These are phyloP conservation scores for Talaromyces rugulosus DNA, from an alignment of 2,329 filamentous ascomycete genomes.

Conservation along the genomic window DNA sequence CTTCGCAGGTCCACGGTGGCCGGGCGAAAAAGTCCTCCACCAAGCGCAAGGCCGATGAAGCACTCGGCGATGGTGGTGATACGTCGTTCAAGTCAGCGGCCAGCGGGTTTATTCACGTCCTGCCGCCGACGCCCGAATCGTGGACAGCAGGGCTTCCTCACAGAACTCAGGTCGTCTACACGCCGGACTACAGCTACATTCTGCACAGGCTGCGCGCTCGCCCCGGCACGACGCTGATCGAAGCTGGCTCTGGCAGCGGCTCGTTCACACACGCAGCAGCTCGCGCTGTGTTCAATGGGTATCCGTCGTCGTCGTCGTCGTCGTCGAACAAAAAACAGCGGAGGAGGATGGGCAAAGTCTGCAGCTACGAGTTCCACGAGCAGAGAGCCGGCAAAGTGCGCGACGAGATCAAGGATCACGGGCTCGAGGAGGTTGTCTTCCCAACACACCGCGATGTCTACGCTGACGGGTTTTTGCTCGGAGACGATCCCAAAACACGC, in stretches of 20 bases:
- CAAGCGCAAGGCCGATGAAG: conserved; percentile 46
- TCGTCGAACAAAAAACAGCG: conserved; percentile 21
- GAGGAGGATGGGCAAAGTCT: conserved; percentile 40
- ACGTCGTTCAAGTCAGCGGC: conserved; percentile 25
- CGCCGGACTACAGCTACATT: conserved; percentile 51
- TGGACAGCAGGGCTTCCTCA: conserved; percentile 51
- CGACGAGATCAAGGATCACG: conserved; percentile 42
- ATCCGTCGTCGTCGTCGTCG: conserved; percentile 20
- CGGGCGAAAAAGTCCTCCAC: conserved; percentile 44
- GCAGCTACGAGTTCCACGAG: conserved; percentile 48
- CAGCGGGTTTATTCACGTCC: conserved; percentile 47
- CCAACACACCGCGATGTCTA: conserved; percentile 49
- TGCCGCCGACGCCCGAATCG: conserved; percentile 47
- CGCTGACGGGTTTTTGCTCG: conserved; percentile 43
- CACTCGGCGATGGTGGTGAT: conserved; percentile 26
- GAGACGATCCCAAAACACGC: conserved; percentile 24
- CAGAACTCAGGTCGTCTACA: conserved; percentile 51
- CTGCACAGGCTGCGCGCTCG: conserved; percentile 45
- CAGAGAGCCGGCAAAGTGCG: conserved; percentile 39
- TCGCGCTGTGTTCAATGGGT: conserved; percentile 47
- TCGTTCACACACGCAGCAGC: conserved; percentile 50
- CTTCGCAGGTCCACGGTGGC: conserved; percentile 83
- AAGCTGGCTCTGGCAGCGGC: conserved; percentile 50
- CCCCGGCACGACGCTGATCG: conserved; percentile 45
- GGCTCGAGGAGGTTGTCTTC: conserved; percentile 40